A percentile compares a stretch with the other conserved stretches of the same genome.
phyloP scores from a whole-genome alignment of 2,329 filamentous ascomycete species.

The Aspergillus puulaauensis region DNA sequence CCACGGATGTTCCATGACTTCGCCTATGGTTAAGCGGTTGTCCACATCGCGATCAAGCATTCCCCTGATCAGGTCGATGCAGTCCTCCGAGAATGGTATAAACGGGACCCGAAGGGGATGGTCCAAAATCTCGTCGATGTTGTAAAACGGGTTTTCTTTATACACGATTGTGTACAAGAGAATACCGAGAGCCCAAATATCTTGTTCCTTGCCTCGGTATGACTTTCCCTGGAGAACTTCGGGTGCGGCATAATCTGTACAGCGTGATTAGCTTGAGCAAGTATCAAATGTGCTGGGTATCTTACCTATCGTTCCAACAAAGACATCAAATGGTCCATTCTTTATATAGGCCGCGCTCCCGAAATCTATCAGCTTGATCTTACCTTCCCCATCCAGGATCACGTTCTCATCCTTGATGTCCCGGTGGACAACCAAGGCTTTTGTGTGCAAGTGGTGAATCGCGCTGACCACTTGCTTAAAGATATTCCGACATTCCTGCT shows the following conservation, averaged over 20 bases:
- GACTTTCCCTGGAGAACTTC: constrained; percentile 91
- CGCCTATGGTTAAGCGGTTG: constrained; percentile 77
- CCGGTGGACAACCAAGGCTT: constrained; percentile 87
- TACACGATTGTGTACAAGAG: constrained; percentile 98
- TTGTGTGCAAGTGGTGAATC: constrained; percentile 86
- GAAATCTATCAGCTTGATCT: constrained; percentile 97
- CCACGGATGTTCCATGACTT: constrained; percentile 91
- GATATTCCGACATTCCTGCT: constrained; percentile 88
- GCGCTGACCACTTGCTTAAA: constrained; percentile 91
- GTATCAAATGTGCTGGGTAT: constrained; percentile 3
- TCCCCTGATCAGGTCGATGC: constrained; percentile 82
- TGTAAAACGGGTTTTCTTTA: constrained; percentile 99
- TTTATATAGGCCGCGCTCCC: constrained; percentile 98
- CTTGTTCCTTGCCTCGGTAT: constrained; percentile 94
- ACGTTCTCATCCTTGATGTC: constrained; percentile 99
- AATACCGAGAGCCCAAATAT: constrained; percentile 97
- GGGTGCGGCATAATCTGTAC: constrained; percentile 90
- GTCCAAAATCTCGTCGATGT: constrained; percentile 98
- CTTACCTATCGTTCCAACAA: constrained; percentile 96
- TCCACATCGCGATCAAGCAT: constrained; percentile 93
- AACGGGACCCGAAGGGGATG: constrained; percentile 88
- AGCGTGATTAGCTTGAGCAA: background rate
- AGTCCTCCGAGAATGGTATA: constrained; percentile 67
- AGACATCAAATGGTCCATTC: constrained; percentile 96
- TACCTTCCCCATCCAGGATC: constrained; percentile 88